Base-by-base conservation (phyloP, 306 rosid species). In the Trichosanthes cucumerina region DNA sequence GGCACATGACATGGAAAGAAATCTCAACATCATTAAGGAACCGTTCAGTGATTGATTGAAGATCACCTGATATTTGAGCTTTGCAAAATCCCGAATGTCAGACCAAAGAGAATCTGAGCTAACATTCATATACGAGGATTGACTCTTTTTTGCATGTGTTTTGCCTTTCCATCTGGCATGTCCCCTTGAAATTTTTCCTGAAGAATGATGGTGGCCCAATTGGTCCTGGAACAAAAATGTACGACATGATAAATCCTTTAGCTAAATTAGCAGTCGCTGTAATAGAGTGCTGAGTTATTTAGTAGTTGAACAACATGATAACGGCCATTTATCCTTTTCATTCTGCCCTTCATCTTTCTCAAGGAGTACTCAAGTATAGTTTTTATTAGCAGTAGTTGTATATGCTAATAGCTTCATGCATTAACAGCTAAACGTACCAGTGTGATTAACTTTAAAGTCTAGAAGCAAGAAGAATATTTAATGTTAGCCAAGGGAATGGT, bases 41-140 rank as follows among this genome's bases (percentile, higher is more conserved):
- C 65, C 19, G 54, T 33, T 50, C 66, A 56, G 39, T 2, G 13
- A 54, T 75, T 21, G 33, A 11, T 50, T 70, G 81, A 77, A 43
- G 44, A 50, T 65, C 89, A 96, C 99, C 99, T 90, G 89, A 75
- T 90, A 96, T 80, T 96, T 96, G 81, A 90, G 84, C 80, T 80
- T 89, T 38, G 98, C 89, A 64, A 96, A 96, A 84, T 88, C 90
- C 84, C 88, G 81, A 86, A 96, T 85, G 74, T 91, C 98, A 46
- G 87, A 83, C 99, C 98, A 96, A 16, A 96, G 88, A 66, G 87
- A 79, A 72, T 96, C 96, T 33, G 98, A 90, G 91, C 93, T 92
- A 79, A 90, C 80, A 86, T 76, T 86, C 87, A 88, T 78, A 79
- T 83, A 89, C 46, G 87, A 86, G 58, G 91, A 90, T 81, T 87